phyloP scores from a whole-genome alignment of 257 asterid genomes.

The Solanum pinnatisectum region DNA sequence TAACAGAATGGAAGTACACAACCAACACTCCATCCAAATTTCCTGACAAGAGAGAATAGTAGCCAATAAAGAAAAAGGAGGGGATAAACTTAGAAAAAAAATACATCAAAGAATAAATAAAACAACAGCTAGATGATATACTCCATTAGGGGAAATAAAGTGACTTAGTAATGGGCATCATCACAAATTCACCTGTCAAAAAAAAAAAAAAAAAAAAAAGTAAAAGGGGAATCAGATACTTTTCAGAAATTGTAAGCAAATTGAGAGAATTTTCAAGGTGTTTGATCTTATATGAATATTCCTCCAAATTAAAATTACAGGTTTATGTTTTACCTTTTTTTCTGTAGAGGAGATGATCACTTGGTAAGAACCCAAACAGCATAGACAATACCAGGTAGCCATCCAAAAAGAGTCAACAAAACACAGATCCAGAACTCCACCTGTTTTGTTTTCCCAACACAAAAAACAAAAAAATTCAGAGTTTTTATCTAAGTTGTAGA shows the following conservation, averaged over 20 bases:
- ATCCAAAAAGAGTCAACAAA: constrained; percentile 15
- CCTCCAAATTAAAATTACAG: background rate
- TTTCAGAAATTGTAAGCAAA: background rate
- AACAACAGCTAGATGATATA: background rate
- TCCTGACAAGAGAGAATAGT: background rate
- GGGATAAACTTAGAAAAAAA: background rate
- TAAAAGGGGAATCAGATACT: background rate
- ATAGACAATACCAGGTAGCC: constrained; percentile 17
- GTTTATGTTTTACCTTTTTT: background rate
- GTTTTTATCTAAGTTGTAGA: background rate
- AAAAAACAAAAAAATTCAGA: background rate
- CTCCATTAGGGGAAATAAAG: background rate
- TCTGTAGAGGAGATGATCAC: background rate
- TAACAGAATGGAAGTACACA: background rate
- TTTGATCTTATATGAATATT: background rate
- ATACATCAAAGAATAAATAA: background rate
- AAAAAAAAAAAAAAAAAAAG: background rate
- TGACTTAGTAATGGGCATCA: background rate
- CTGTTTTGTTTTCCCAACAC: background rate
- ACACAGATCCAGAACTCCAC: constrained; percentile 19
- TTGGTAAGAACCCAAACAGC: constrained; percentile 16
- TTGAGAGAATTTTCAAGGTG: background rate
- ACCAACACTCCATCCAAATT: background rate
- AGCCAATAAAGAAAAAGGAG: background rate
- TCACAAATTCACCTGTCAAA: background rate